Base-by-base conservation (phyloP, 2,329 filamentous ascomycete genomes). In the Xylaria arbuscula region DNA sequence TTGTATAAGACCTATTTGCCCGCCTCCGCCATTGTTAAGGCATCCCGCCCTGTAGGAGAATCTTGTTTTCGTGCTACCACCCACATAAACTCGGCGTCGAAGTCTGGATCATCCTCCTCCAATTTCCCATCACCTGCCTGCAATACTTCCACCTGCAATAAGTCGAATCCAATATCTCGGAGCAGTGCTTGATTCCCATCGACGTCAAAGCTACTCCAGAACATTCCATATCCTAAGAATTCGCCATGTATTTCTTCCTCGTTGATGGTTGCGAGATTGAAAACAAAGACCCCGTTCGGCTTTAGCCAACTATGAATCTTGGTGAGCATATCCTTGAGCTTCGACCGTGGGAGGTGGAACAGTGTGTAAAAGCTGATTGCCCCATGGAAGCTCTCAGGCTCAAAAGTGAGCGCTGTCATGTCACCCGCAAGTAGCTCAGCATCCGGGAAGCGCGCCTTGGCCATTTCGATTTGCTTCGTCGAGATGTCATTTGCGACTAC, bases 181-280 rank as follows among this genome's bases (percentile, higher is more conserved):
- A 59, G 56, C 22, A 59, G 40, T 22, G 56, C 56, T 34, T 48
- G 56, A 48, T 36, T 59, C 56, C 40, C 56, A n/a, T 59, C 40
- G 40, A 59, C 15, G 56, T 59, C 56, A 48, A 32, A 59, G 56
- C 56, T 59, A 36, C 56, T 59, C 56, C 56, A 59, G 56, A 59
- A 59, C 56, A 59, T 59, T 32, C 56, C 56, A 15, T 59, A 59
- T n/a, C 56, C 56, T 3, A 59, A 59, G 40, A 59, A 59, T 15
- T 59, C 56, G 56, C 56, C 56, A 48, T 59, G 56, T 22, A 59
- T 59, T 22, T 59, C 56, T 59, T 59, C 56, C 56, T 59, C 56
- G 56, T 59, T 22, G 56, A 59, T 22, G 40, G 40, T 48, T 32
- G 56, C 56, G 9, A 59, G 56, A 24, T 59, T 59, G 22, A 59